Percentiles rank a stretch among this genome's conserved stretches.
Evolutionary conservation across 805 yeast species (phyloP).

Genomic region (Candida ficus): DNA sequence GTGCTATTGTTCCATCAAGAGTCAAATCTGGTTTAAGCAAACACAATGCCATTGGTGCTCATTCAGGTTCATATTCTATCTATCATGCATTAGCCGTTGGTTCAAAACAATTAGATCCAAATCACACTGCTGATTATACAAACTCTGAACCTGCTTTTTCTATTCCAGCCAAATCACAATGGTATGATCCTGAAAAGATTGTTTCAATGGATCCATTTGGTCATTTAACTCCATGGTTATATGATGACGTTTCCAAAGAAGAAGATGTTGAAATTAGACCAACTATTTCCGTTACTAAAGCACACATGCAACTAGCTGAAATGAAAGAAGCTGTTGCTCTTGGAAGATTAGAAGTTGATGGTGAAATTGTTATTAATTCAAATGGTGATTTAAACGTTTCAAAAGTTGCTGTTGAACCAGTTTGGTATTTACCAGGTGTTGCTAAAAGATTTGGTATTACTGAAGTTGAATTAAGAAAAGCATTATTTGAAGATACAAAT

Average conservation of each 20-base stretch:
- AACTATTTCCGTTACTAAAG: conserved; percentile 62
- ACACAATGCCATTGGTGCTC: conserved; percentile 63
- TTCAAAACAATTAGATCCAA: conserved; percentile 48
- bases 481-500: conserved; percentile 63
- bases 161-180: conserved; percentile 48
- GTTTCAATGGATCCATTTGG: conserved; percentile 67
- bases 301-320: conserved; percentile 56
- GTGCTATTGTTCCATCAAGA: conserved; percentile 55
- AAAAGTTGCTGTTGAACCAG: conserved; percentile 66
- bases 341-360: conserved; percentile 55
- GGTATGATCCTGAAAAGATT: conserved; percentile 52
- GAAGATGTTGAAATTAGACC: conserved; percentile 57
- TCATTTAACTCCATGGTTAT: conserved; percentile 59
- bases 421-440: conserved; percentile 66
- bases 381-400: conserved; percentile 59
- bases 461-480: conserved; percentile 51
- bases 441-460: conserved; percentile 57
- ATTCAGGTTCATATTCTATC: conserved; percentile 57
- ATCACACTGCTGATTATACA: conserved; percentile 54
- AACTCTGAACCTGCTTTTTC: conserved; percentile 59
- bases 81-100: conserved; percentile 65
- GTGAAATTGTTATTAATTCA: conserved; percentile 51
- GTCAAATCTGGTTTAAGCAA: conserved; percentile 41
- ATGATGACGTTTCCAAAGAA: conserved; percentile 35
- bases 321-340: conserved; percentile 48